These are phyloP conservation scores for Heliamphora pulchella DNA, from an alignment of 179 eudicot genomes.

Conservation along the genomic window DNA sequence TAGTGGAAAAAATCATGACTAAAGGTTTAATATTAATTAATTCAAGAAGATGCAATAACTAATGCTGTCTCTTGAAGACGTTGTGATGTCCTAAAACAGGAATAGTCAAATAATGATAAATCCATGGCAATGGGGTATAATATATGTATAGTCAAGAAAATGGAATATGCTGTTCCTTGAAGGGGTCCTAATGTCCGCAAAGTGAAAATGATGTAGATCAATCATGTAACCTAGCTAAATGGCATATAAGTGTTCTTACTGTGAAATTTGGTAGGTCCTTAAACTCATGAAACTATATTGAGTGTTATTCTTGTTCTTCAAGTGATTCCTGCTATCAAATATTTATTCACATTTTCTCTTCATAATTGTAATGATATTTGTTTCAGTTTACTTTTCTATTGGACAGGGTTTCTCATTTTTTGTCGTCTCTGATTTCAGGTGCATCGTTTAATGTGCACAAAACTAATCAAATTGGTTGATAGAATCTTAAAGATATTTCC, in stretches of 20 bases:
- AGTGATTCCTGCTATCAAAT: not conserved
- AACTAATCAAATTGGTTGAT: conserved; percentile 39
- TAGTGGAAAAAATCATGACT: too few relatives aligned
- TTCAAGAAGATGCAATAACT: too few relatives aligned
- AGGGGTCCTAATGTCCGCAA: not conserved
- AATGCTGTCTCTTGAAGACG: too few relatives aligned
- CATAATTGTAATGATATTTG: not conserved
- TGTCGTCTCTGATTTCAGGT: conserved; percentile 41
- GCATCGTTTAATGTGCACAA: conserved; percentile 63
- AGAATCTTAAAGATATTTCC: conserved; percentile 44
- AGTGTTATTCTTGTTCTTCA: not conserved
- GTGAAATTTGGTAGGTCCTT: not conserved
- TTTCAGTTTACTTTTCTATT: not conserved
- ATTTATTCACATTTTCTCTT: not conserved
- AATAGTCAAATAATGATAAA: too few relatives aligned
- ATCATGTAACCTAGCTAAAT: not conserved
- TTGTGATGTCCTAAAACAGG: too few relatives aligned
- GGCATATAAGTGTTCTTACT: not conserved
- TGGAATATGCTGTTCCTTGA: not conserved
- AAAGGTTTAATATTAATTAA: too few relatives aligned
- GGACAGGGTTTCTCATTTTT: conserved; percentile 4
- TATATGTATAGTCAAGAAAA: too few relatives aligned
- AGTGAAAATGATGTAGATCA: not conserved
- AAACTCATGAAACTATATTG: not conserved
- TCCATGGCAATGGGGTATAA: too few relatives aligned